Evolutionary conservation across 306 rosid genomes (phyloP).

Genomic region (Lagenaria siceraria): DNA sequence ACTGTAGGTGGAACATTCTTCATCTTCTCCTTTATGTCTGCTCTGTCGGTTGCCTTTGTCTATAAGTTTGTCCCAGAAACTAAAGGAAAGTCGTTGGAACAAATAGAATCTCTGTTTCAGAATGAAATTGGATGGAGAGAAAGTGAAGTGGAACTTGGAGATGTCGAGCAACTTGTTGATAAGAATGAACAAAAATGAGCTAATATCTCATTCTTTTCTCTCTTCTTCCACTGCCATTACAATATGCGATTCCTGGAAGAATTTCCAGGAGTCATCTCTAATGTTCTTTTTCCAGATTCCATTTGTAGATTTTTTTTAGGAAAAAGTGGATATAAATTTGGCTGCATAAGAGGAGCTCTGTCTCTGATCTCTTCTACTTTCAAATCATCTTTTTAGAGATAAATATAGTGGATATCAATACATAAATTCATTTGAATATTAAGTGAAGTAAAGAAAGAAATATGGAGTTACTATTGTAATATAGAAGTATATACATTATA

Average conservation of each 20-base stretch:
- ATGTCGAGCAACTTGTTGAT: slow-evolving; percentile 81
- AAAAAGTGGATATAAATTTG: background rate
- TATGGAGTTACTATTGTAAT: background rate
- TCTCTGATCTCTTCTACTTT: background rate
- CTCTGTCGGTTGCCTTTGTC: slow-evolving; percentile 56
- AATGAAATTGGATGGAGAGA: slow-evolving; percentile 31
- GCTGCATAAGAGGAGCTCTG: background rate
- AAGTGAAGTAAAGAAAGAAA: background rate
- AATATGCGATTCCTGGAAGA: background rate
- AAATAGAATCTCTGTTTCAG: slow-evolving; percentile 73
- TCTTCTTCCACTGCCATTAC: background rate
- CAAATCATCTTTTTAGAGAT: background rate
- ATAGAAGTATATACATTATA: background rate
- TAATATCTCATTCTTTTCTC: background rate
- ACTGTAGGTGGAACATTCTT: slow-evolving; percentile 61
- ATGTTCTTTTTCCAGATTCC: background rate
- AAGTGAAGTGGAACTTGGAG: slow-evolving; percentile 59
- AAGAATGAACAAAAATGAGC: slow-evolving; percentile 15
- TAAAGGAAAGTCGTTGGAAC: slow-evolving; percentile 84
- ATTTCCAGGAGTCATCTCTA: background rate
- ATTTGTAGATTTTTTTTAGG: background rate
- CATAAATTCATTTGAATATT: background rate
- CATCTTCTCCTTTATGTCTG: slow-evolving; percentile 50
- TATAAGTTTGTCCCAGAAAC: slow-evolving; percentile 67
- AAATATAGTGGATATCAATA: background rate